Evolutionary conservation across 2,329 filamentous ascomycete species (phyloP).

Genomic region (Kalmusia sp.): DNA sequence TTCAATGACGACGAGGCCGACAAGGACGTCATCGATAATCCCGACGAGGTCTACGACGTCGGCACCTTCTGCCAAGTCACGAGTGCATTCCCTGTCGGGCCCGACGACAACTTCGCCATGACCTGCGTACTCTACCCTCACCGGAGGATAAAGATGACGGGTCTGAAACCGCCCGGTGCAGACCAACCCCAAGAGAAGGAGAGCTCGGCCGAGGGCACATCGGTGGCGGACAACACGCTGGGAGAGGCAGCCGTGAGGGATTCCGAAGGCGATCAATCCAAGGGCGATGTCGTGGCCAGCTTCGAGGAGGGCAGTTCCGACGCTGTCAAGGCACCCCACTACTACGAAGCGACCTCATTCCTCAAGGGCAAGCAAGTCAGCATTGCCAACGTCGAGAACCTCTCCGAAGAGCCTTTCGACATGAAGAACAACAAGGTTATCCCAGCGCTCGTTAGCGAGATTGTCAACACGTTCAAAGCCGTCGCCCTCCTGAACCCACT

Average conservation of each 20-base stretch:
- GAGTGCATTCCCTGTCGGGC: constrained; percentile 86
- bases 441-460: constrained; percentile 92
- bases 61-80: constrained; percentile 98
- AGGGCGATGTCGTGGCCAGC: constrained; percentile 91
- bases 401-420: constrained; percentile 87
- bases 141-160: constrained; percentile 88
- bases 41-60: constrained; percentile 91
- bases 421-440: constrained; percentile 89
- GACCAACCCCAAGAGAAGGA: constrained; percentile 38
- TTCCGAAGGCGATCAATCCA: constrained; percentile 55
- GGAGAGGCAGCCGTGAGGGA: constrained; percentile 57
- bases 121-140: constrained; percentile 97
- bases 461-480: constrained; percentile 98
- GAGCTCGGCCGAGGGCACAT: constrained; percentile 30
- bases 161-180: constrained; percentile 72
- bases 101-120: constrained; percentile 79
- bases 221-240: constrained; percentile 49
- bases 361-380: constrained; percentile 90
- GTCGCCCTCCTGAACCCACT: constrained; percentile 92
- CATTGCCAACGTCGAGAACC: constrained; percentile 93
- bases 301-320: constrained; percentile 85
- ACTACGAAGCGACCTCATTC: constrained; percentile 88
- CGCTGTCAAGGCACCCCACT: constrained; percentile 50
- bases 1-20: constrained; percentile 97
- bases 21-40: constrained; percentile 88